These are phyloP conservation scores for Cornus suecica DNA, from an alignment of 148 eudicot species.

Conservation along the genomic window DNA sequence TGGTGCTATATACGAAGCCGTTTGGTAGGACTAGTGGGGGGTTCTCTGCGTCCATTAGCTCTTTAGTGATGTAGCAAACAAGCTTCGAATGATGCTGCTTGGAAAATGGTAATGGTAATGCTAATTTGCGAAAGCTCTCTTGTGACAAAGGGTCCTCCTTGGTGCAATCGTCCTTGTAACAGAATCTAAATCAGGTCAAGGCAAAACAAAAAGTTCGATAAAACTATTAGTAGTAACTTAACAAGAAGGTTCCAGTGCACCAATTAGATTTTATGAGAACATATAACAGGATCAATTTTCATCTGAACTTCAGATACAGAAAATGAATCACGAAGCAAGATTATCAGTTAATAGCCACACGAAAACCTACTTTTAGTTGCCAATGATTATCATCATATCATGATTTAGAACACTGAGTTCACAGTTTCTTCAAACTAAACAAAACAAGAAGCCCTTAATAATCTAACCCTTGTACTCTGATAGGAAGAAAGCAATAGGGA, in stretches of 20 bases:
- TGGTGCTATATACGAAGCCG: constrained; percentile 92
- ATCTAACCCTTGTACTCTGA: not conserved
- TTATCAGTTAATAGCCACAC: not conserved
- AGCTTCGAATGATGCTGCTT: constrained; percentile 99
- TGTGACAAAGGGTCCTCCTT: constrained; percentile 95
- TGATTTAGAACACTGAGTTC: not conserved
- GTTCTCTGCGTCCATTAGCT: constrained; percentile 98
- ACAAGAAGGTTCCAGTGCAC: not conserved
- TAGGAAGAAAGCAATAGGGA: not conserved
- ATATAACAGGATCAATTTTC: not conserved
- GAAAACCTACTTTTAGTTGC: not conserved
- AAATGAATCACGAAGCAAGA: not conserved
- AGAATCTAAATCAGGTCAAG: constrained; percentile 72
- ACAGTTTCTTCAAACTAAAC: not conserved
- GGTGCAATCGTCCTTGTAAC: constrained; percentile 88
- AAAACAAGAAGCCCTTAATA: not conserved
- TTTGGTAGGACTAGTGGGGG: constrained; percentile 97
- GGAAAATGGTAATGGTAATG: constrained; percentile 77
- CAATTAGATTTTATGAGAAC: not conserved
- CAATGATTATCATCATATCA: not conserved
- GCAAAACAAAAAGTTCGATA: constrained; percentile 16
- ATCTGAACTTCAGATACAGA: not conserved
- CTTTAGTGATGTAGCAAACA: constrained; percentile 93
- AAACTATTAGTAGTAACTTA: not conserved
- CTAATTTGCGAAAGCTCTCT: constrained; percentile 91